A percentile compares a stretch with the other conserved stretches of the same genome.
phyloP scores from a whole-genome alignment of 202 grass and related monocot genomes.

The Miscanthus sacchariflorus region DNA sequence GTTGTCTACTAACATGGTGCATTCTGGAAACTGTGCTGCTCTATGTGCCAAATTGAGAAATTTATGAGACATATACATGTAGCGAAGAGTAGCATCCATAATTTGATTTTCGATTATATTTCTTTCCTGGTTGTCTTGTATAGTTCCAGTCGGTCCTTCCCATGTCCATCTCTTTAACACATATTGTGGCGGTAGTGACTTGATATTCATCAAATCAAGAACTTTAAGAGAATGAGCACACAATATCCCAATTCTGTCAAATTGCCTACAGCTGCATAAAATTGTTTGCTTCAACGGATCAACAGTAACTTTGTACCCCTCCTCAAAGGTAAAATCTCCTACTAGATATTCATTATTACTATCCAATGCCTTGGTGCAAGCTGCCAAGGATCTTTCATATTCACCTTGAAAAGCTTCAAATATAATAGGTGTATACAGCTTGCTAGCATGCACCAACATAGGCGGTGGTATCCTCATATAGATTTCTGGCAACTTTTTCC shows the following conservation, averaged over 20 bases:
- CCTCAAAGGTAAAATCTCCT: constrained; percentile 45
- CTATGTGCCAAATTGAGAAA: constrained; percentile 31
- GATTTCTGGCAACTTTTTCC: constrained; percentile 30
- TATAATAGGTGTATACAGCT: constrained; percentile 29
- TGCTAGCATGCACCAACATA: constrained; percentile 26
- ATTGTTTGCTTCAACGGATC: constrained; percentile 38
- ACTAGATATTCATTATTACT: constrained; percentile 53
- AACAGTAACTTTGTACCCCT: constrained; percentile 25
- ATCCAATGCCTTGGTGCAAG: constrained; percentile 47
- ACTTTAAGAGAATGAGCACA: constrained; percentile 60
- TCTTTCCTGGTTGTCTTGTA: constrained; percentile 26
- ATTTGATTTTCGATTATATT: neutral
- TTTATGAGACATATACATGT: constrained; percentile 8
- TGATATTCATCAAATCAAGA: constrained; percentile 56
- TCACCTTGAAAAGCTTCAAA: constrained; percentile 40
- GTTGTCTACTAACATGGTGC: neutral
- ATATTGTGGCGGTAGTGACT: constrained; percentile 49
- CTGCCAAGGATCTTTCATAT: constrained; percentile 57
- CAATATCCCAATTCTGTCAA: constrained; percentile 41
- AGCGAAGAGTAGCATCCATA: constrained; percentile 18
- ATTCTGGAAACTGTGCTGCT: constrained; percentile 26
- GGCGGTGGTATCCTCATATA: constrained; percentile 46
- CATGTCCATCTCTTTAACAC: constrained; percentile 37
- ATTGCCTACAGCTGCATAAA: constrained; percentile 50
- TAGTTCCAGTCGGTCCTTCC: constrained; percentile 34